A percentile compares a stretch with the other conserved stretches of the same genome.
These are phyloP conservation scores for Colletotrichum tanaceti DNA, from an alignment of 2,329 filamentous ascomycete genomes.

Conservation along the genomic window DNA sequence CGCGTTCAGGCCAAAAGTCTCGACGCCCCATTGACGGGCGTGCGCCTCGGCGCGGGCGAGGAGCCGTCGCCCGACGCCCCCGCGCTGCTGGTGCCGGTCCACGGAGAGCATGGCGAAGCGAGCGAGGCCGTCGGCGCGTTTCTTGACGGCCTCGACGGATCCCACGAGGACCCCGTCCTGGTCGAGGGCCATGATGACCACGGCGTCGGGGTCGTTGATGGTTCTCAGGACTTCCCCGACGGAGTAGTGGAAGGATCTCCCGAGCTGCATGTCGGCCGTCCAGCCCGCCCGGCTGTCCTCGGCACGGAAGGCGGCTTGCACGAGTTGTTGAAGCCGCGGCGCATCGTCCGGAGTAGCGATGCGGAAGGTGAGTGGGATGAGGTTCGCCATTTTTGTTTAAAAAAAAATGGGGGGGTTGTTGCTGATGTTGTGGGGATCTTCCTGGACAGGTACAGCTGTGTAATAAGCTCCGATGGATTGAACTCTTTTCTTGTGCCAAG, in stretches of 20 bases:
- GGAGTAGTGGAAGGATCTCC: constrained; percentile 43
- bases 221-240: constrained; percentile 43
- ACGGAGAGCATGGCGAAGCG: constrained; percentile 53
- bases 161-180: constrained; percentile 43
- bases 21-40: constrained; percentile 47
- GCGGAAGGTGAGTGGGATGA: constrained; percentile 50
- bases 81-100: constrained; percentile 46
- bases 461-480: too few species aligned
- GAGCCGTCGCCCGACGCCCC: constrained; percentile 50
- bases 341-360: constrained; percentile 53
- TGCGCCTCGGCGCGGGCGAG: constrained; percentile 49
- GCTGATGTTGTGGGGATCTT: too few species aligned
- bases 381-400: constrained; percentile 35
- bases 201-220: constrained; percentile 47
- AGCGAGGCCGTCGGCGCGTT: constrained; percentile 43
- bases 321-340: constrained; percentile 49
- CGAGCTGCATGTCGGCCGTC: constrained; percentile 50
- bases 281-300: constrained; percentile 51
- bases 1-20: constrained; percentile 49
- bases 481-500: background rate
- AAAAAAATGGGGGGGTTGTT: too few species aligned
- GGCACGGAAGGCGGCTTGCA: constrained; percentile 55
- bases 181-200: constrained; percentile 47
- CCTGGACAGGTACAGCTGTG: too few species aligned
- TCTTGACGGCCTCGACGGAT: constrained; percentile 45